These are phyloP conservation scores for Verruconis gallopava DNA, from an alignment of 2,329 filamentous ascomycete species.

Conservation along the genomic window DNA sequence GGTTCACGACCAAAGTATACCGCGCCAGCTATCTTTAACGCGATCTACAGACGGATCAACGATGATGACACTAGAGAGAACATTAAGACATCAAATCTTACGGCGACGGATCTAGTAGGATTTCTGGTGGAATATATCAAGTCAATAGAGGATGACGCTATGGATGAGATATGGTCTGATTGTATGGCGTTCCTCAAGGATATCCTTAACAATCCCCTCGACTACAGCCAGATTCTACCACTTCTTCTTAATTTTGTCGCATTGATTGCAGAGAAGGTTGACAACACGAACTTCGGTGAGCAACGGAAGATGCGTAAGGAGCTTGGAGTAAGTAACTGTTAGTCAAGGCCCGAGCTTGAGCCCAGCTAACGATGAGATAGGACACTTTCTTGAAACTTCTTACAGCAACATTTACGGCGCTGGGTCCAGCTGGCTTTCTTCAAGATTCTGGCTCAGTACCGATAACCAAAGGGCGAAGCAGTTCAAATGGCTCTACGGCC, in stretches of 20 bases:
- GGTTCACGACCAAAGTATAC: conserved; percentile 83
- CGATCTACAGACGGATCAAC: conserved; percentile 89
- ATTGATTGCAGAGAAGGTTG: conserved; percentile 84
- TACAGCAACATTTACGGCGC: conserved; percentile 87
- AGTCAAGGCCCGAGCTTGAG: not conserved
- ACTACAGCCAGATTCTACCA: conserved; percentile 81
- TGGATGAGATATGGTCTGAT: conserved; percentile 96
- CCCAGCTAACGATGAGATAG: conserved; percentile 31
- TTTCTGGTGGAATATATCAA: conserved; percentile 85
- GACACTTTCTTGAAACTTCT: conserved; percentile 81
- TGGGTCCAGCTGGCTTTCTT: conserved; percentile 59
- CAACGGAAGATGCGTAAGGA: conserved; percentile 85
- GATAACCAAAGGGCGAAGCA: conserved; percentile 14
- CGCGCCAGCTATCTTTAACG: conserved; percentile 88
- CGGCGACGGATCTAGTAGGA: conserved; percentile 69
- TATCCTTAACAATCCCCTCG: conserved; percentile 83
- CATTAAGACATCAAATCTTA: conserved; percentile 72
- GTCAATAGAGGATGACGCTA: conserved; percentile 88
- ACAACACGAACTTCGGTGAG: conserved; percentile 95
- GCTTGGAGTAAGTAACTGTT: conserved; percentile 52
- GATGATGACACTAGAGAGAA: conserved; percentile 74
- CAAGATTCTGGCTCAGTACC: conserved; percentile 38
- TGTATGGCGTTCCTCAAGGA: conserved; percentile 86
- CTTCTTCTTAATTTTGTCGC: conserved; percentile 78
- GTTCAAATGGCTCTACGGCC: conserved; percentile 26